Evolutionary conservation across 2,329 filamentous ascomycete species (phyloP).

Genomic region (Colletotrichum graminicola): DNA sequence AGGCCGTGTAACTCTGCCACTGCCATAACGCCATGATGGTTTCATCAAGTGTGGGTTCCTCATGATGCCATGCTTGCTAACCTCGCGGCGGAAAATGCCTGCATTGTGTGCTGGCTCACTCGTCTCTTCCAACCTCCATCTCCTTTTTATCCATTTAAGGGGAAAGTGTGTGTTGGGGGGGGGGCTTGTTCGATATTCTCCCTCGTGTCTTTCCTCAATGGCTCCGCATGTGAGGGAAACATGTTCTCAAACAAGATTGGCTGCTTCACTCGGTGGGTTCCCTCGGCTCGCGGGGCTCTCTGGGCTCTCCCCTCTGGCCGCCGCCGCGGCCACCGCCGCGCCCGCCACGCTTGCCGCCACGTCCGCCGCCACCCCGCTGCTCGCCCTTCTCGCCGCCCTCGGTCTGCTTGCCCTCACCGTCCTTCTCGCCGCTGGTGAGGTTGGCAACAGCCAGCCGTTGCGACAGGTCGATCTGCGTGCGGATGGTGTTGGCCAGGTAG

Average conservation of each 20-base stretch:
- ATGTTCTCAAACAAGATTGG: slow-evolving; percentile 36
- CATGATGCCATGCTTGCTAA: slow-evolving; percentile 42
- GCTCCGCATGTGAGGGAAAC: slow-evolving; percentile 1
- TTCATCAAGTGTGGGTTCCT: slow-evolving; percentile 41
- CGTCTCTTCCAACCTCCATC: slow-evolving; percentile 26
- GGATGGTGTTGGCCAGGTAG: slow-evolving; percentile 98
- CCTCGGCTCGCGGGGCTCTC: slow-evolving; percentile 61
- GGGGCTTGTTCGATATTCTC: slow-evolving; percentile 4
- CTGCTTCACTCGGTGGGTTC: slow-evolving; percentile 54
- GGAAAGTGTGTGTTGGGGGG: neutral
- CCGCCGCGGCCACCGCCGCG: slow-evolving; percentile 65
- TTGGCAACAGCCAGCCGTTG: slow-evolving; percentile 90
- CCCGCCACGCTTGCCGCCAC: slow-evolving; percentile 62
- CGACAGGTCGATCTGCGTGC: slow-evolving; percentile 97
- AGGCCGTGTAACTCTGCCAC: slow-evolving; percentile 44
- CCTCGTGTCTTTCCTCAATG: neutral
- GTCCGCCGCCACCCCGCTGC: slow-evolving; percentile 57
- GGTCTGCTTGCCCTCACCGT: slow-evolving; percentile 59
- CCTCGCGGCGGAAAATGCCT: slow-evolving; percentile 38
- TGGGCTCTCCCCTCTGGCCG: slow-evolving; percentile 54
- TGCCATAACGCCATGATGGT: slow-evolving; percentile 44
- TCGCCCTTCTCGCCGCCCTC: slow-evolving; percentile 59
- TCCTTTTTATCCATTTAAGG: neutral
- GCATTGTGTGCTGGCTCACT: slow-evolving; percentile 30
- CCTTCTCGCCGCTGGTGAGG: slow-evolving; percentile 65